These are phyloP conservation scores for Lobosporangium transversale DNA, from an alignment of 192 early-diverging fungal genomes.

Conservation along the genomic window DNA sequence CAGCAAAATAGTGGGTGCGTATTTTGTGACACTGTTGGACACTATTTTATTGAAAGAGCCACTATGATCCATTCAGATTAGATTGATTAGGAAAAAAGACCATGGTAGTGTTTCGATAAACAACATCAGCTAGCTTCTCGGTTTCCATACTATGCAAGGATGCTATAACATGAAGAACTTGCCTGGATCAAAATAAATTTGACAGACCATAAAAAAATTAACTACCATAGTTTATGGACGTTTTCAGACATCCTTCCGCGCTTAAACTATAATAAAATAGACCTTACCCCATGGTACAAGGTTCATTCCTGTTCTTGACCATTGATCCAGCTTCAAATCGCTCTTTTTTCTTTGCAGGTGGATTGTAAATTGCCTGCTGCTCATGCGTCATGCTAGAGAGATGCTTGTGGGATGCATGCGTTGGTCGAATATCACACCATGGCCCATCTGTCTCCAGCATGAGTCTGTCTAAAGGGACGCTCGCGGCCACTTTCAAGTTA, in stretches of 20 bases:
- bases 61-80: too few relatives aligned
- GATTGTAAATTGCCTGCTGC: slow-evolving; percentile 50
- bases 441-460: slow-evolving; percentile 97
- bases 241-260: background rate
- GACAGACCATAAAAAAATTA: background rate
- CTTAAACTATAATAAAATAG: background rate
- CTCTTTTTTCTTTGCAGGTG: slow-evolving; percentile 79
- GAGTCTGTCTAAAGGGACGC: slow-evolving; percentile 81
- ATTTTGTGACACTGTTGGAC: too few relatives aligned
- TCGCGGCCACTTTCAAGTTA: slow-evolving; percentile 76
- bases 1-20: too few relatives aligned
- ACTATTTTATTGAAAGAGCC: too few relatives aligned
- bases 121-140: slow-evolving; percentile 62
- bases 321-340: slow-evolving; percentile 68
- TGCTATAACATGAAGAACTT: slow-evolving; percentile 77
- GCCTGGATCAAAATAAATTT: slow-evolving; percentile 37
- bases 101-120: slow-evolving; percentile 71
- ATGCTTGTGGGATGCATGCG: slow-evolving; percentile 81
- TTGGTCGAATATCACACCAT: slow-evolving; percentile 90
- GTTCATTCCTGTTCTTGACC: slow-evolving; percentile 90
- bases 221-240: background rate
- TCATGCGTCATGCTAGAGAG: slow-evolving; percentile 46
- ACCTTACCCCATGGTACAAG: slow-evolving; percentile 73
- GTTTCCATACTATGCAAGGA: slow-evolving; percentile 63
- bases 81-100: slow-evolving; percentile 71